Percentiles rank a stretch among this genome's conserved stretches.
phyloP scores from a whole-genome alignment of 805 yeast species.

The Metschnikowia santaceciliae region DNA sequence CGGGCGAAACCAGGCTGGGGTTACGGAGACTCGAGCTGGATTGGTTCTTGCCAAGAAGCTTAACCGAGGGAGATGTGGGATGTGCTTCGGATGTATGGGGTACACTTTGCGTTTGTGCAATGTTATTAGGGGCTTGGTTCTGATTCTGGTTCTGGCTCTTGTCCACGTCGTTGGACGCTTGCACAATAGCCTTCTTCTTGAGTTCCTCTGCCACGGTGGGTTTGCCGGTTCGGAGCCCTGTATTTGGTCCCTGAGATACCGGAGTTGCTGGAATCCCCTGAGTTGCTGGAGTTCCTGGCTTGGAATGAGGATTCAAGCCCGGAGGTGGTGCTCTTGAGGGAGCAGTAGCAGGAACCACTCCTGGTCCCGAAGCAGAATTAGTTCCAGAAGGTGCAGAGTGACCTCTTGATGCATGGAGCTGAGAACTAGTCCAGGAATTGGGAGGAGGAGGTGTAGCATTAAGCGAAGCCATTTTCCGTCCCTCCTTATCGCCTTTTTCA shows the following conservation, averaged over 20 bases:
- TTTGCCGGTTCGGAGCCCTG: neutral
- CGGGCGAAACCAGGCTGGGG: slow-evolving; percentile 11
- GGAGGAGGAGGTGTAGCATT: neutral
- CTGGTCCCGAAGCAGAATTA: no score
- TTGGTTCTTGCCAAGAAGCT: slow-evolving; percentile 2
- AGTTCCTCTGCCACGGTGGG: slow-evolving; percentile 16
- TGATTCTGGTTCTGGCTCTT: neutral
- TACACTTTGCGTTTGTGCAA: no score
- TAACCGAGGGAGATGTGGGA: neutral
- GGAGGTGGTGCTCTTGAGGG: slow-evolving; percentile 17
- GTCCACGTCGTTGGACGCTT: slow-evolving; percentile 1
- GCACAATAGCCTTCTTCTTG: slow-evolving; percentile 16
- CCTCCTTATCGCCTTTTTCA: neutral
- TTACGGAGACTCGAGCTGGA: slow-evolving; percentile 1
- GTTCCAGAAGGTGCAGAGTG: neutral
- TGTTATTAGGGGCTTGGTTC: no score
- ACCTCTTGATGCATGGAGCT: neutral
- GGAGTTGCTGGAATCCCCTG: no score
- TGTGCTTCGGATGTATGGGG: neutral
- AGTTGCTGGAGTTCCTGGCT: slow-evolving; percentile 14
- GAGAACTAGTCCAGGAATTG: neutral
- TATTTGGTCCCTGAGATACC: no score
- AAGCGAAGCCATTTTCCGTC: neutral
- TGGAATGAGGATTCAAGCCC: slow-evolving; percentile 14
- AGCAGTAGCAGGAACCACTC: neutral